phyloP scores from a whole-genome alignment of 2,329 filamentous ascomycete genomes.

The Gremmenia infestans region DNA sequence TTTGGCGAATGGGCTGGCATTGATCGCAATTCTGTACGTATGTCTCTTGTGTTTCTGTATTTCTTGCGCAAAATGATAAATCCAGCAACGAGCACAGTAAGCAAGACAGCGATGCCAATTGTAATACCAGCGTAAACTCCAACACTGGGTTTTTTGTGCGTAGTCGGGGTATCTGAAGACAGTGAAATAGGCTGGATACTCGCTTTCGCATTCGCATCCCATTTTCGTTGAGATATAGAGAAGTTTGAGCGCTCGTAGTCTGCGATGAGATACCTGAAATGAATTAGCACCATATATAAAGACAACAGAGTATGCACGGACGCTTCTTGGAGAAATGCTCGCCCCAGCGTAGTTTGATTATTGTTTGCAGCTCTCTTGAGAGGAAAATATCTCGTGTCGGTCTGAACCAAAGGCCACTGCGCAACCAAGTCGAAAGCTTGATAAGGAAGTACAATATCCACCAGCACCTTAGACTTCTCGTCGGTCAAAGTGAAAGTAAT shows the following conservation, averaged over 20 bases:
- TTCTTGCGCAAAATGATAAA: not conserved
- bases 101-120: conserved; percentile 7
- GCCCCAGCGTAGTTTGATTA: conserved; percentile 35
- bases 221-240: conserved; percentile 32
- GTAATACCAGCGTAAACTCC: conserved; percentile 1
- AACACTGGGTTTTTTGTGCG: conserved; percentile 1
- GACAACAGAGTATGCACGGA: conserved; percentile 5
- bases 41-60: not conserved
- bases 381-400: conserved; percentile 34
- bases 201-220: conserved; percentile 14
- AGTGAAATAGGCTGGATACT: conserved; percentile 17
- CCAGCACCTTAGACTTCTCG: conserved; percentile 23
- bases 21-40: not conserved
- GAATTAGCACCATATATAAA: not conserved
- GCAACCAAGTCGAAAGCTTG: conserved; percentile 35
- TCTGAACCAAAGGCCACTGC: conserved; percentile 30
- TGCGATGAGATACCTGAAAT: conserved; percentile 25
- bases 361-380: conserved; percentile 32
- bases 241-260: conserved; percentile 39
- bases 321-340: conserved; percentile 38
- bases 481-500: conserved; percentile 35
- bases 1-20: not conserved
- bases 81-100: conserved; percentile 6
- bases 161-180: conserved; percentile 1
- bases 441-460: conserved; percentile 36